Conservation (phyloP, 208 protist species). For the Angomonas deanei region DNA sequence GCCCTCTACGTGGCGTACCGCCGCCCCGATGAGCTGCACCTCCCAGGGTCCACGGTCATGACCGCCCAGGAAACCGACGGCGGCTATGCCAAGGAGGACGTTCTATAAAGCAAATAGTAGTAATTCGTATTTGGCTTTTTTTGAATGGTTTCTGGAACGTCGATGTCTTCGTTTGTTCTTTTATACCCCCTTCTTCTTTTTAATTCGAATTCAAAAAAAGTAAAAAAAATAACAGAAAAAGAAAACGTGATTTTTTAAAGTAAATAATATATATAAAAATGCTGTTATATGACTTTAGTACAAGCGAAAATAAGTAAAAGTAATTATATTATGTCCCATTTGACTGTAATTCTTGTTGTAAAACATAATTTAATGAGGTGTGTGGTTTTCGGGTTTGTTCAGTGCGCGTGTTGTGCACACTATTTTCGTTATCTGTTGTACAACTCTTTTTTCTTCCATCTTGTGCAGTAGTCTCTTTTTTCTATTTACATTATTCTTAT, state of each 20-base stretch:
- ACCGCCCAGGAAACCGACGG: constrained; percentile 1
- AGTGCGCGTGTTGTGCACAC: too few relatives aligned
- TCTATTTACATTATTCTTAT: too few relatives aligned
- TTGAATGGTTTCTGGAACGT: constrained; percentile 7
- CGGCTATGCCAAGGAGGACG: constrained; percentile 6
- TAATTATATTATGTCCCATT: background rate
- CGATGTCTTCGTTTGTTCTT: constrained; percentile 9
- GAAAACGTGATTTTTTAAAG: too few relatives aligned
- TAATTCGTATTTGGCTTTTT: background rate
- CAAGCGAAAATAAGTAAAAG: background rate
- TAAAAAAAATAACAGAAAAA: too few relatives aligned
- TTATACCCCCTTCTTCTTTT: background rate
- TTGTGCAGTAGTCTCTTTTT: too few relatives aligned
- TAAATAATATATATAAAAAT: too few relatives aligned
- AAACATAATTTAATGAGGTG: background rate
- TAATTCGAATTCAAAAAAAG: background rate
- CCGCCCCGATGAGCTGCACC: constrained; percentile 23
- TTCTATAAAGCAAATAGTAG: background rate
- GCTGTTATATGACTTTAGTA: too few relatives aligned
- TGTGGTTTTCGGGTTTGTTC: too few relatives aligned
- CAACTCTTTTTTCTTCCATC: background rate
- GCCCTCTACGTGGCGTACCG: constrained; percentile 19
- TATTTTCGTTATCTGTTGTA: background rate
- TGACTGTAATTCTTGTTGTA: background rate
- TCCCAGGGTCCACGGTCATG: constrained; percentile 11